Evolutionary conservation across 768 basidiomycete genomes (phyloP).

Genomic region (Lentinula lateritia): DNA sequence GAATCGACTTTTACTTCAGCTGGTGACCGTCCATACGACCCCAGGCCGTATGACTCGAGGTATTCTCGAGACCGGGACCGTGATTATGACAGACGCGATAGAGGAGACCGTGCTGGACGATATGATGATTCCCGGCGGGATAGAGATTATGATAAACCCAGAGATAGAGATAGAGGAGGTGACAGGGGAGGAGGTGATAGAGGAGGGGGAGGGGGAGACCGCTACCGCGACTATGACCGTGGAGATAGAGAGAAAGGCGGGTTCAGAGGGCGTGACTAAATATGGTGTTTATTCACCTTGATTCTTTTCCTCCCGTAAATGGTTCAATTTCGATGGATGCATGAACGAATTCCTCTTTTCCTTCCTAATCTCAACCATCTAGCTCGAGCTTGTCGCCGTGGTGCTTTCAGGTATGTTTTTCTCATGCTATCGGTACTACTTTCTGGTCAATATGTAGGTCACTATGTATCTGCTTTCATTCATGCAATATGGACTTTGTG

Average conservation of each 20-base stretch:
- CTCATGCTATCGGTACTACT: neutral
- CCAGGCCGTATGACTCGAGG: conserved; percentile 86
- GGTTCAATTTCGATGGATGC: too few species aligned
- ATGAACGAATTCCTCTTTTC: neutral
- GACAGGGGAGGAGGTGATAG: neutral
- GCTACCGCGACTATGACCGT: neutral
- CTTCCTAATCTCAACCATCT: neutral
- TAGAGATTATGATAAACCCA: conserved; percentile 2
- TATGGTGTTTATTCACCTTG: neutral
- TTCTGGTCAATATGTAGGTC: neutral
- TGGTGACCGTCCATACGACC: conserved; percentile 88
- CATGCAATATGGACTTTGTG: neutral
- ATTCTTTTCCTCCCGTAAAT: too few species aligned
- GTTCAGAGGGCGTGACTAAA: neutral
- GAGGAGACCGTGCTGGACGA: conserved; percentile 19
- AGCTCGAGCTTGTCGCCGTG: neutral
- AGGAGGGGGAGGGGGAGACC: conserved; percentile 16
- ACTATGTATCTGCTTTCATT: neutral
- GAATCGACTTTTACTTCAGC: neutral
- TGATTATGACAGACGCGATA: conserved; percentile 29
- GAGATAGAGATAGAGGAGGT: neutral
- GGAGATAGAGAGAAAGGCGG: neutral
- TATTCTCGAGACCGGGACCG: conserved; percentile 52
- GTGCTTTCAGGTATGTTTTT: neutral
- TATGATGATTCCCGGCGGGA: conserved; percentile 15